phyloP scores from a whole-genome alignment of 441 rosid genomes.

The Rhodomyrtus psidioides region DNA sequence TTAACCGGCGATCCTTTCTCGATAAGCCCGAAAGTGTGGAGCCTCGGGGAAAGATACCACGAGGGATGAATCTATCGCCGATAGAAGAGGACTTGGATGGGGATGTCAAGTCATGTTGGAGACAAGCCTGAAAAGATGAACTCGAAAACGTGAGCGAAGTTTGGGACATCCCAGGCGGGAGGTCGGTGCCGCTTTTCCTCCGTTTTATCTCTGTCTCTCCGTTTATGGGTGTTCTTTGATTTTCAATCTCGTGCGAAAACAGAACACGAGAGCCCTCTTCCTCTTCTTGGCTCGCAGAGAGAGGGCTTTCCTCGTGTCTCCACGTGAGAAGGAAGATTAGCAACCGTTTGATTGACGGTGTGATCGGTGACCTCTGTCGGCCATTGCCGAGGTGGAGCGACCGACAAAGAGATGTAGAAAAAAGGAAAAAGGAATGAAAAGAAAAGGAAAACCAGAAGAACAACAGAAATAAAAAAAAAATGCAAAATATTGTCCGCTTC shows the following conservation, averaged over 20 bases:
- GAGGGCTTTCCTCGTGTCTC: background rate
- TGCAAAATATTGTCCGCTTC: too few species aligned
- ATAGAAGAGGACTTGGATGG: constrained; percentile 53
- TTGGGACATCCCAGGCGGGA: constrained; percentile 82
- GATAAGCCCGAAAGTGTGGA: constrained; percentile 66
- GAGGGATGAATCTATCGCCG: constrained; percentile 92
- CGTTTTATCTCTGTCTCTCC: constrained; percentile 4
- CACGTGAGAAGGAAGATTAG: constrained; percentile 13
- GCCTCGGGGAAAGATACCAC: constrained; percentile 82
- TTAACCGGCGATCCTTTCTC: constrained; percentile 68
- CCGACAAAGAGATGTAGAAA: too few species aligned
- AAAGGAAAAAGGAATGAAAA: too few species aligned
- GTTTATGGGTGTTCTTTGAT: background rate
- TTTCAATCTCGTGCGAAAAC: background rate
- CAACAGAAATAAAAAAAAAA: too few species aligned
- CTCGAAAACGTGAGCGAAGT: constrained; percentile 54
- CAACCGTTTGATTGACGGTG: constrained; percentile 48
- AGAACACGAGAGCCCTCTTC: constrained; percentile 8
- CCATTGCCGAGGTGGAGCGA: background rate
- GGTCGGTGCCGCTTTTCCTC: constrained; percentile 68
- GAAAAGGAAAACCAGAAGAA: too few species aligned
- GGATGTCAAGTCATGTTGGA: constrained; percentile 37
- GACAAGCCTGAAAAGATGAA: constrained; percentile 36
- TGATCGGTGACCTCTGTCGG: background rate
- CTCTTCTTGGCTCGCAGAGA: constrained; percentile 15